These are phyloP conservation scores for Macroventuria anomochaeta DNA, from an alignment of 2,329 filamentous ascomycete genomes.

Conservation along the genomic window DNA sequence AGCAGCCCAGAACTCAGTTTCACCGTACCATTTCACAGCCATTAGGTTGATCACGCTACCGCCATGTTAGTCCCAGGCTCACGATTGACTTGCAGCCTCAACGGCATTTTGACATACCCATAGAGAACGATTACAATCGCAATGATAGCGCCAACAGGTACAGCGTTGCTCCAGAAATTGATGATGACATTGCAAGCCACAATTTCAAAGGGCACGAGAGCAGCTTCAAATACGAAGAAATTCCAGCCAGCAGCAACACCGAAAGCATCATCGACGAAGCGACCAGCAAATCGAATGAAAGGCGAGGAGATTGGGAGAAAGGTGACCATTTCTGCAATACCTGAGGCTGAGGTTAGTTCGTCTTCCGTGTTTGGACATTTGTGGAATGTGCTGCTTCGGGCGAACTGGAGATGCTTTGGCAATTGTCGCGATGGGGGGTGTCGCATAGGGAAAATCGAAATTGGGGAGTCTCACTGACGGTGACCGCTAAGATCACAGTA, in stretches of 20 bases:
- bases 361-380: conserved; percentile 10
- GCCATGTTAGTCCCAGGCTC: not conserved
- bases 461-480: conserved; percentile 45
- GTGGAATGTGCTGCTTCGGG: conserved; percentile 25
- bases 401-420: conserved; percentile 18
- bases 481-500: conserved; percentile 51
- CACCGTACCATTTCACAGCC: conserved; percentile 57
- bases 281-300: conserved; percentile 78
- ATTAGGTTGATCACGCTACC: conserved; percentile 69
- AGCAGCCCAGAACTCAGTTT: conserved; percentile 76
- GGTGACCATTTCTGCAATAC: conserved; percentile 77
- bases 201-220: conserved; percentile 71
- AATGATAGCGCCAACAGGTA: conserved; percentile 68
- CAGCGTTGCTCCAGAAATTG: conserved; percentile 58
- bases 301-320: conserved; percentile 78
- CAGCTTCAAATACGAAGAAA: conserved; percentile 74
- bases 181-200: conserved; percentile 56
- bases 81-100: not conserved
- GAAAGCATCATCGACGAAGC: conserved; percentile 77
- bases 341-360: conserved; percentile 35
- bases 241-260: conserved; percentile 77
- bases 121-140: conserved; percentile 65
- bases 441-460: conserved; percentile 28
- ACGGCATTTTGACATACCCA: conserved; percentile 54
- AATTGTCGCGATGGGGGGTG: conserved; percentile 31